These are phyloP conservation scores for Gossypium raimondii DNA, from an alignment of 345 rosid species.

Conservation along the genomic window DNA sequence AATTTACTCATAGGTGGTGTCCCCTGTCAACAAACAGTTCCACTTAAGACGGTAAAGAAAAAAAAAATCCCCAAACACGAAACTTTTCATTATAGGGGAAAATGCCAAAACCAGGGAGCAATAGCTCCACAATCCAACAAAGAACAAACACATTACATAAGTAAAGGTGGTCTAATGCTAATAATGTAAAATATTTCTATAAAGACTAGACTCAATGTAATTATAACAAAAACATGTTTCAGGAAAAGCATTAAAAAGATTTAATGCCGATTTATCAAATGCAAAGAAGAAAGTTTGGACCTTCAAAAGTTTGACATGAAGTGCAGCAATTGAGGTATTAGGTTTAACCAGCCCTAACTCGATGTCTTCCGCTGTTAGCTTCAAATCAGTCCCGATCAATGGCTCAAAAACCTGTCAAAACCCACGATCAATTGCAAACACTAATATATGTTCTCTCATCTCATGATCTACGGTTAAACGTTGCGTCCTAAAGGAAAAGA, in stretches of 20 bases:
- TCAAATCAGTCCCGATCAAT: slow-evolving; percentile 47
- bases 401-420: slow-evolving; percentile 64
- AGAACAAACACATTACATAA: background rate
- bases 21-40: slow-evolving; percentile 40
- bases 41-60: background rate
- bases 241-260: background rate
- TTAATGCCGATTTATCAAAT: background rate
- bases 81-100: background rate
- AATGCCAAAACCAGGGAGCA: background rate
- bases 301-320: slow-evolving; percentile 70
- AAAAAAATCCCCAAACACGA: background rate
- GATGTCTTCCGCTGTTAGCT: slow-evolving; percentile 66
- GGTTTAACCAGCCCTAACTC: slow-evolving; percentile 63
- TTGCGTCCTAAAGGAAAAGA: background rate
- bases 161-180: background rate
- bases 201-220: background rate
- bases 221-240: background rate
- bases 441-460: background rate
- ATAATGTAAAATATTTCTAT: background rate
- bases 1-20: slow-evolving; percentile 62
- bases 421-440: background rate
- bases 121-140: background rate
- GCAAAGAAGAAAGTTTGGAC: slow-evolving; percentile 25
- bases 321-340: slow-evolving; percentile 45
- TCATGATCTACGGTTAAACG: background rate